phyloP scores from a whole-genome alignment of 2,329 filamentous ascomycete genomes.

The Podosphaera fusca region DNA sequence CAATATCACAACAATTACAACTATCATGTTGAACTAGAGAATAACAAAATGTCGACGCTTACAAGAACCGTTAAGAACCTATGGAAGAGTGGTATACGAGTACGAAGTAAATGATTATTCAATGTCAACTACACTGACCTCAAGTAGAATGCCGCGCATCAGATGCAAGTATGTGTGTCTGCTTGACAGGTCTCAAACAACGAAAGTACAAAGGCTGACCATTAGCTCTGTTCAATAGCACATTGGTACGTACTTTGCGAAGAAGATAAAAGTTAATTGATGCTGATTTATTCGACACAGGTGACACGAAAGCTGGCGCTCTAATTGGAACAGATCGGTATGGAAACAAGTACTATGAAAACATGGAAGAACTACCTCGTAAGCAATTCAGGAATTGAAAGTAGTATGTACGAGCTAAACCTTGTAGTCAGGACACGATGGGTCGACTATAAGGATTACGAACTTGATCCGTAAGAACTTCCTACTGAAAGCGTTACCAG shows the following conservation, averaged over 20 bases:
- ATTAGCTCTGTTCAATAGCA: conserved; percentile 9
- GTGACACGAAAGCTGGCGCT: conserved; percentile 86
- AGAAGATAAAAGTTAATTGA: not conserved
- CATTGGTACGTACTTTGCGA: conserved; percentile 9
- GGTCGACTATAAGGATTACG: conserved; percentile 85
- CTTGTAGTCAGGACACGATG: conserved; percentile 69
- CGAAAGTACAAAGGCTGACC: conserved; percentile 7
- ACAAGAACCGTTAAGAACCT: conserved; percentile 69
- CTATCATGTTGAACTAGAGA: conserved; percentile 1
- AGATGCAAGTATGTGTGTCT: conserved; percentile 57
- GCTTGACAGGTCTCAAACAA: conserved; percentile 8
- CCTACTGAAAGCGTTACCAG: conserved; percentile 2
- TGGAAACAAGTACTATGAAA: conserved; percentile 97
- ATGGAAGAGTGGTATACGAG: conserved; percentile 67
- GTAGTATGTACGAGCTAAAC: conserved; percentile 2
- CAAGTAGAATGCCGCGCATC: conserved; percentile 62
- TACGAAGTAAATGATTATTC: not conserved
- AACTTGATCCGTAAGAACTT: conserved; percentile 47
- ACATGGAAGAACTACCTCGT: conserved; percentile 82
- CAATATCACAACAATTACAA: not conserved
- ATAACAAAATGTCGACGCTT: conserved; percentile 60
- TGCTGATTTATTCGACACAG: conserved; percentile 22
- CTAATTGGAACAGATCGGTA: conserved; percentile 69
- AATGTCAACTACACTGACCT: conserved; percentile 17
- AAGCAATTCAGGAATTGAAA: conserved; percentile 18